Base-by-base conservation (phyloP, 2,329 filamentous ascomycete species). In the Fusarium veterinarium region DNA sequence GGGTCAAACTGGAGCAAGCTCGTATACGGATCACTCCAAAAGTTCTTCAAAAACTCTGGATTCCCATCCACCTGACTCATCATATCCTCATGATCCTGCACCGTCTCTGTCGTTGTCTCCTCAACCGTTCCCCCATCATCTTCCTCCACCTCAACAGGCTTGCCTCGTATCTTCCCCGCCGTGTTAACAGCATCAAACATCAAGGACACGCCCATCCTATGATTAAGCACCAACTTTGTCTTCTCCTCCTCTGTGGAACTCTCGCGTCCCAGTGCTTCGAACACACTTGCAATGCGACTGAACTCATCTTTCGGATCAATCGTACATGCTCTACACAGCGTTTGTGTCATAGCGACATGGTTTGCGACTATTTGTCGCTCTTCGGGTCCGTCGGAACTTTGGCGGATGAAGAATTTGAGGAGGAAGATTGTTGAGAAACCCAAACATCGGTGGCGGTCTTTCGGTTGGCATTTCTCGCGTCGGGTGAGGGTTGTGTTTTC, bases 401-500 rank as follows among this genome's bases (percentile, higher is more conserved):
- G 65, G 2, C 58, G 65, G 12, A 72, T 51, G 16, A 74, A 67
- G 48, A 75, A 75, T 1, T 65, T 75, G 10, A 75, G 49, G 25
- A 75, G 72, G 11, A 75, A 75, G 23, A 74, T 60, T 1, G 71
- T 72, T 0, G 72, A 64, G 10, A 75, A 74, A 0, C 55, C 71
- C 0, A 74, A 23, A 13, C 69, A 69, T 12, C 72, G 51, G 16
- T 75, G 71, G 5, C 73, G 71, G 7, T 60, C 71, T 41, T 75
- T 74, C 2, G 72, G 69, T 14, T 74, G 41, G 4, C 56, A 72
- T 2, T 60, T 52, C 23, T 72, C 65, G 17, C 49, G 57, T 5
- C 52, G 63, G 5, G 65, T 31, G 0, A 49, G 14, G 0, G 31
- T 57, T 1, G 16, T 17, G 5, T 66, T 52, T 10, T 28, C 31